Evolutionary conservation across 2,329 filamentous ascomycete species (phyloP), one percentile per base, ranked within the genome.

Genomic region (Fusarium poae): DNA sequence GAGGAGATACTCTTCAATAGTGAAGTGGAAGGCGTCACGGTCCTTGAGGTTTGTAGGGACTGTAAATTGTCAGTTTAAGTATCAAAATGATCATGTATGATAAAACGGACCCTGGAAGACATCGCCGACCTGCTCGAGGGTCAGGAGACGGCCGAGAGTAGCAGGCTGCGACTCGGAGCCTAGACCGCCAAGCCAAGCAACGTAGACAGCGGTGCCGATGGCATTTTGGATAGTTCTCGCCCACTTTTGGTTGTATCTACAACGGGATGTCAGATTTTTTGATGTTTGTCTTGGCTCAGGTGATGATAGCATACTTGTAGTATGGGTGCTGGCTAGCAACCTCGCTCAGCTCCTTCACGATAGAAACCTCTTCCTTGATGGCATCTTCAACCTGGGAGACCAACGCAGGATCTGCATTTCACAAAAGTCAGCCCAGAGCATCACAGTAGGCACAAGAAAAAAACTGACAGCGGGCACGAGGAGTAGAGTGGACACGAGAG

Each of bases 1-100:
- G 62, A 97, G 90, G 25, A 99, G 89, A 80, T 99, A 99, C 81
- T 99, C 96, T 81, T 99, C 96, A 74, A 98, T 95, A 43, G 94
- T 97, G 74, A 99, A 85, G 79, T 99, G 96, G 85, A 99, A 99
- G 51, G 89, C 88, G 78, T 98, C 95, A 65, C 87, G 84, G 75
- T 95, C 91, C 79, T 97, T 97, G 75, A 97, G 86, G 77, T 97
- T 97, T 67, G 96, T 91, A 15, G 94, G 94, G 13, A 97, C 94
- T 94, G 69, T 7, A 13, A 49, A 20, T 20, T 8, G n/a, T 55
- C 21, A 64, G 43, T 15, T 23, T 40, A 15, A 15, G 16, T 18
- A 32, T n/a, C 4, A 37, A 11, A 4, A 15, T 61, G 20, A 16
- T 55, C 15, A 42, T 34, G 34, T 12, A 44, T 35, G 12, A 32